These are phyloP conservation scores for Halophytophthora batemanensis DNA, from an alignment of 352 stramenopile genomes.

Conservation along the genomic window DNA sequence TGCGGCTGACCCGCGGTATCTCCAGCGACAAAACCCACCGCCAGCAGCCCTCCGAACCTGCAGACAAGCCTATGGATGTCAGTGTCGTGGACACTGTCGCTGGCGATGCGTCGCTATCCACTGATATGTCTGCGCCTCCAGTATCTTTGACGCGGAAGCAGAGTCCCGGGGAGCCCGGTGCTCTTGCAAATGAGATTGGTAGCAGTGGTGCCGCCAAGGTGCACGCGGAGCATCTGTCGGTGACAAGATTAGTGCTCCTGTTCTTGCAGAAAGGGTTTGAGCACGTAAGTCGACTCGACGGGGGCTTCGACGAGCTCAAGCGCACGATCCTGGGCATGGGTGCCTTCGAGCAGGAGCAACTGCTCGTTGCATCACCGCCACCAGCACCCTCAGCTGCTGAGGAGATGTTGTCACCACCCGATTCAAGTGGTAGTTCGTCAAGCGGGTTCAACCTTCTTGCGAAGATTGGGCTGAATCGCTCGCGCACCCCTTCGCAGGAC, in stretches of 20 bases:
- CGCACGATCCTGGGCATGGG: constrained; percentile 62
- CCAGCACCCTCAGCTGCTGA: constrained; percentile 3
- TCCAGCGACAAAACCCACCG: constrained; percentile 49
- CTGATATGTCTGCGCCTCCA: constrained; percentile 2
- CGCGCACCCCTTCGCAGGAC: constrained; percentile 30
- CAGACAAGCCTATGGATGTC: constrained; percentile 16
- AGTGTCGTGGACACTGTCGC: constrained; percentile 7
- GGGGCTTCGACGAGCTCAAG: constrained; percentile 81
- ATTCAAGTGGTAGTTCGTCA: constrained; percentile 16
- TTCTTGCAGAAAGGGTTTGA: constrained; percentile 87
- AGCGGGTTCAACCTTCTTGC: constrained; percentile 42
- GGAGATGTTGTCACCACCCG: not conserved
- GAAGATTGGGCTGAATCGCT: constrained; percentile 49
- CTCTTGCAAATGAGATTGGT: constrained; percentile 31
- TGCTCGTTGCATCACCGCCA: constrained; percentile 52
- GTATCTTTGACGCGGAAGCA: constrained; percentile 20
- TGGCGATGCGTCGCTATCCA: constrained; percentile 5
- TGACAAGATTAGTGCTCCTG: constrained; percentile 79
- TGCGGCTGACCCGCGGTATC: constrained; percentile 49
- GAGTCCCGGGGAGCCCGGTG: constrained; percentile 24
- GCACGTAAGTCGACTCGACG: constrained; percentile 80
- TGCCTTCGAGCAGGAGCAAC: constrained; percentile 60
- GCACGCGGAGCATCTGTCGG: constrained; percentile 57
- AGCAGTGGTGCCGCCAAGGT: constrained; percentile 28
- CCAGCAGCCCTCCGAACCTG: constrained; percentile 6